phyloP scores from a whole-genome alignment of 306 rosid genomes.

The Neltuma alba region DNA sequence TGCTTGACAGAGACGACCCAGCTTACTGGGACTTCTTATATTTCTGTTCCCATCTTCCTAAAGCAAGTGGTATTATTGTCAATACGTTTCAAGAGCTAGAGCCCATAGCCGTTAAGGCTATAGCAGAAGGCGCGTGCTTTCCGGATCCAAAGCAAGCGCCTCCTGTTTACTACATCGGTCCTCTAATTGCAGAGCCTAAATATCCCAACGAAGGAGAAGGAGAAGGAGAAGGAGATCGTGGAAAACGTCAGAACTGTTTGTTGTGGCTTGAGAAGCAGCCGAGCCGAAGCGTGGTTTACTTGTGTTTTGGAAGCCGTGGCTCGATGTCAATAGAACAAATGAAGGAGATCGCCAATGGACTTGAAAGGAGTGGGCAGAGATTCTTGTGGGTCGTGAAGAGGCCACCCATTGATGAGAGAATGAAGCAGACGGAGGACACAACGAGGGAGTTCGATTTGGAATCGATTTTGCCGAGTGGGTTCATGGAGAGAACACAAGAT shows the following conservation, averaged over 20 bases:
- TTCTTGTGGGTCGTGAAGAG: slow-evolving; percentile 8
- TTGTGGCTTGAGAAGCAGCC: slow-evolving; percentile 38
- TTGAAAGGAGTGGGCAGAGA: slow-evolving; percentile 21
- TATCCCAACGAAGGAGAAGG: not conserved
- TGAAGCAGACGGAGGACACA: not conserved
- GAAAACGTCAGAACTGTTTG: not conserved
- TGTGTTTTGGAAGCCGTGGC: slow-evolving; percentile 41
- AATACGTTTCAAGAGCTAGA: not conserved
- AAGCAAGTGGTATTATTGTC: not conserved
- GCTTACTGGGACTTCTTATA: slow-evolving; percentile 24
- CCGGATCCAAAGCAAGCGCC: slow-evolving; percentile 1
- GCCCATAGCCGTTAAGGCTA: not conserved
- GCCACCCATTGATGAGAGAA: slow-evolving; percentile 22
- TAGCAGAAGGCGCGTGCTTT: not conserved
- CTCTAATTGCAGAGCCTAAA: not conserved
- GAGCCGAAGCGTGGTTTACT: slow-evolving; percentile 27
- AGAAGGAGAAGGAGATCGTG: not conserved
- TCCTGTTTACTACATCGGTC: slow-evolving; percentile 1
- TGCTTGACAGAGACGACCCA: slow-evolving; percentile 2
- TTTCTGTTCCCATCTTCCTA: slow-evolving; percentile 7
- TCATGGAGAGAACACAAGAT: slow-evolving; percentile 38
- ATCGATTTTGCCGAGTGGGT: slow-evolving; percentile 36
- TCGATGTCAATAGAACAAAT: slow-evolving; percentile 21
- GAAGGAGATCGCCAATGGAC: slow-evolving; percentile 35
- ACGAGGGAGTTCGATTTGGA: not conserved